Base-by-base conservation (phyloP, 2,329 filamentous ascomycete genomes). In the Fusarium papillatum region DNA sequence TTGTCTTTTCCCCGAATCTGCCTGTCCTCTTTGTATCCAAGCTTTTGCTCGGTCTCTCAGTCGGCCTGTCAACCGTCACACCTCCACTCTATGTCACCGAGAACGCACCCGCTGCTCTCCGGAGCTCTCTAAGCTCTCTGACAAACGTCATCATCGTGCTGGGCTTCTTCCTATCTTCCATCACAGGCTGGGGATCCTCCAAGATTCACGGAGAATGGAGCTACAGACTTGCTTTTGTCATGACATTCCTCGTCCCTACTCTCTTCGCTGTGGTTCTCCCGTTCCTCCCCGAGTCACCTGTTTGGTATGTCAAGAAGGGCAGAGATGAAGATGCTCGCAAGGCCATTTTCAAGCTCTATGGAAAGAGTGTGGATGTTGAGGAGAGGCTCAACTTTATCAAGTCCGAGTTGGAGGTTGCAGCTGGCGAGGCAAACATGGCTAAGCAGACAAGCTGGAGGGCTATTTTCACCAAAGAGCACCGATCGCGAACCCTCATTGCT, bases 111-210 rank as follows among this genome's bases (percentile, higher is more conserved):
- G 78, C 78, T 0, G 80, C 80, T 0, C 78, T 81, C 0, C 69
- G 80, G 68, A 80, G 77, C 46, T 77, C 78, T 3, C 71, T 76
- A 16, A 81, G 80, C 39, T 81, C 80, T 0, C 53, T 81, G 0
- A 81, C 80, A 39, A 81, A 81, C 69, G 80, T 81, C 48, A 79
- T 81, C 57, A 81, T 81, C 5, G 80, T 81, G 0, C 62, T 81
- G 0, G 80, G 80, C 0, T 81, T 81, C 68, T 81, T 81, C 41
- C 73, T 81, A 4, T 81, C 80, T 0, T 81, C 80, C 9, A 72
- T 81, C 38, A 81, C 80, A 0, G 80, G 78, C 0, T 81, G 61
- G 38, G 80, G 80, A 0, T 66, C 80, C 0, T 81, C 79, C 36
- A 74, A 81, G 68, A 81, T 81, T 13, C 19, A 67, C 3, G 80